These are phyloP conservation scores for Hylodesmum podocarpum DNA, from an alignment of 306 rosid genomes.

Conservation along the genomic window DNA sequence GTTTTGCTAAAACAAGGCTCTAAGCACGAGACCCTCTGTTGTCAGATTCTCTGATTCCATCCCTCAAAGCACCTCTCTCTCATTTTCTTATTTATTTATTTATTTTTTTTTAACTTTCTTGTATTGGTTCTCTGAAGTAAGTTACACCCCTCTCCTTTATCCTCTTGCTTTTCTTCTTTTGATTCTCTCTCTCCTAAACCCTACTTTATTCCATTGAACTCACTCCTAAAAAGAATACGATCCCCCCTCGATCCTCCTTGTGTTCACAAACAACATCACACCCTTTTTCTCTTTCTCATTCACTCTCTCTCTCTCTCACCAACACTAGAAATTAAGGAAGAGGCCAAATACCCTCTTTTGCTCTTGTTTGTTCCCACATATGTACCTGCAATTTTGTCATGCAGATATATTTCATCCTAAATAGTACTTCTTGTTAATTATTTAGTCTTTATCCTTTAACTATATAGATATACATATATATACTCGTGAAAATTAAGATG, in stretches of 20 bases:
- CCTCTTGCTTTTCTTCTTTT: conserved; percentile 31
- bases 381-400: conserved; percentile 19
- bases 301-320: neutral
- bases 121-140: conserved; percentile 69
- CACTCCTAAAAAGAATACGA: conserved; percentile 72
- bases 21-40: conserved; percentile 72
- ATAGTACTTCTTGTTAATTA: neutral
- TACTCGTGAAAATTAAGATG: conserved; percentile 1
- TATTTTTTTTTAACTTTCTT: too few relatives aligned
- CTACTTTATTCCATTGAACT: conserved; percentile 77
- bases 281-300: conserved; percentile 30
- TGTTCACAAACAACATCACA: conserved; percentile 58
- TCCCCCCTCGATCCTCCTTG: conserved; percentile 75
- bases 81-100: conserved; percentile 40
- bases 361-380: conserved; percentile 57
- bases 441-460: too few relatives aligned
- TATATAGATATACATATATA: too few relatives aligned
- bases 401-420: conserved; percentile 7
- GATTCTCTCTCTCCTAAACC: conserved; percentile 36
- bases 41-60: conserved; percentile 77
- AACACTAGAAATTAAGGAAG: conserved; percentile 46
- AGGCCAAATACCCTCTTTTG: conserved; percentile 71
- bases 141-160: conserved; percentile 68
- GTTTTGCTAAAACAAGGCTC: conserved; percentile 52
- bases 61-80: conserved; percentile 39